Percentiles rank a stretch among this genome's conserved stretches.
Conservation (phyloP, 306 rosid genomes). For the Trifolium dubium region DNA sequence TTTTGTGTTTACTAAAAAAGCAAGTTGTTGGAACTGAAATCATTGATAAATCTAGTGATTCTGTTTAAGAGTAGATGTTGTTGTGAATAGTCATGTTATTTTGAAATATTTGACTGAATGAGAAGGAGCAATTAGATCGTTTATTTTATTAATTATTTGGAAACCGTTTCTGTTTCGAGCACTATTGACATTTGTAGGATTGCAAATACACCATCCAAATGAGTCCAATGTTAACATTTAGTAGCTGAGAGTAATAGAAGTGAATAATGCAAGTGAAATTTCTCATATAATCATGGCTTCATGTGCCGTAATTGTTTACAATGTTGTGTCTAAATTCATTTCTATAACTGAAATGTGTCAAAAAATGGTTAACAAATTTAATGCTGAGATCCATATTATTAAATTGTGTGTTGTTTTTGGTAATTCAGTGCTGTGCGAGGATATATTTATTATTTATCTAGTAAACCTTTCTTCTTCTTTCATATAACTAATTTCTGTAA, state of each 20-base stretch:
- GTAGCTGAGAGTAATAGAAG: neutral
- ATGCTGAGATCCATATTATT: constrained; percentile 22
- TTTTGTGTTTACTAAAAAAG: constrained; percentile 34
- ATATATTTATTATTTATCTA: constrained; percentile 19
- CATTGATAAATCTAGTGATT: neutral
- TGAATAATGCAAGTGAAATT: constrained; percentile 7
- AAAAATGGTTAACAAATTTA: constrained; percentile 10
- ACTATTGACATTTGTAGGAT: neutral
- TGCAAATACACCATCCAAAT: neutral
- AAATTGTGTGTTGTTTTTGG: constrained; percentile 28
- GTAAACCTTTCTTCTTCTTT: constrained; percentile 29
- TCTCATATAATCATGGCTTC: neutral
- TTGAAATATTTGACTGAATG: neutral
- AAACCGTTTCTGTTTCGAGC: neutral
- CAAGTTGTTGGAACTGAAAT: constrained; percentile 36
- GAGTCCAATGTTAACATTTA: constrained; percentile 1
- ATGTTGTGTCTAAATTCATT: constrained; percentile 4
- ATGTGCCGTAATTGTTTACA: constrained; percentile 17
- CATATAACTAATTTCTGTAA: too few species aligned
- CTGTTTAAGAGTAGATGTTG: too few species aligned
- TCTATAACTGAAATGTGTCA: neutral
- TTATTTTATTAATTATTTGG: neutral
- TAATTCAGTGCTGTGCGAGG: neutral
- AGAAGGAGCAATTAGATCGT: neutral
- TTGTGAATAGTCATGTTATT: neutral